phyloP scores from a whole-genome alignment of 2,329 filamentous ascomycete species.

The Hypoxylon sp. region DNA sequence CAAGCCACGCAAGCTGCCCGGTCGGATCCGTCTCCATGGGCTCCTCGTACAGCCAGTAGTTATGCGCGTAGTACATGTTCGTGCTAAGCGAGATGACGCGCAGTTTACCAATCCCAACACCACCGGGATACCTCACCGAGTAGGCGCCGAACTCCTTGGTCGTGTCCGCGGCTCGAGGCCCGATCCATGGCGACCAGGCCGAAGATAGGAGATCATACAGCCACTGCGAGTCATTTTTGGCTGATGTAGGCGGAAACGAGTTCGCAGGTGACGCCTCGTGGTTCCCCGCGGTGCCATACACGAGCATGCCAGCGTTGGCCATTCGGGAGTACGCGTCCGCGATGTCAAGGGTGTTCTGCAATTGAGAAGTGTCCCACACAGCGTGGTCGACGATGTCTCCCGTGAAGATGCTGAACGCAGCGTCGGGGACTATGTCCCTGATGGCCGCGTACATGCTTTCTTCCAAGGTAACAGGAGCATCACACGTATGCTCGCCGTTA shows the following conservation, averaged over 20 bases:
- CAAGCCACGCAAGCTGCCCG: slow-evolving; percentile 68
- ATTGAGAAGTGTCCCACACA: slow-evolving; percentile 62
- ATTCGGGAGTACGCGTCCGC: slow-evolving; percentile 64
- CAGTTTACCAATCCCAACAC: slow-evolving; percentile 57
- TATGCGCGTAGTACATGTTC: slow-evolving; percentile 71
- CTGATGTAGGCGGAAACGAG: slow-evolving; percentile 61
- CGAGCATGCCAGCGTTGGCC: slow-evolving; percentile 58
- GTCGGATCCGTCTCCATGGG: slow-evolving; percentile 66
- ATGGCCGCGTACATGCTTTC: slow-evolving; percentile 70
- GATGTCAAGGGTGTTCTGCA: slow-evolving; percentile 55
- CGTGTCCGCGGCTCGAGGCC: slow-evolving; percentile 54
- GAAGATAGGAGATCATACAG: slow-evolving; percentile 65
- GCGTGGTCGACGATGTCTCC: slow-evolving; percentile 71
- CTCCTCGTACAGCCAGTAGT: slow-evolving; percentile 69
- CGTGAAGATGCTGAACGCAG: slow-evolving; percentile 70
- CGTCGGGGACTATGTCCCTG: slow-evolving; percentile 60
- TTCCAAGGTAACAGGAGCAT: slow-evolving; percentile 66
- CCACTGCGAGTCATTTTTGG: slow-evolving; percentile 62
- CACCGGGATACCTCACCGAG: slow-evolving; percentile 60
- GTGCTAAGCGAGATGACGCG: slow-evolving; percentile 73
- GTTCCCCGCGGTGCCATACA: slow-evolving; percentile 70
- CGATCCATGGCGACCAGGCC: slow-evolving; percentile 66
- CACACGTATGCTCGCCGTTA: slow-evolving; percentile 68
- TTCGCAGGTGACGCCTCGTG: slow-evolving; percentile 70
- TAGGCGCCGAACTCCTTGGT: slow-evolving; percentile 64